Percentiles rank a stretch among this genome's conserved stretches.
phyloP scores from a whole-genome alignment of 352 stramenopile genomes.

The Globisporangium lucens region DNA sequence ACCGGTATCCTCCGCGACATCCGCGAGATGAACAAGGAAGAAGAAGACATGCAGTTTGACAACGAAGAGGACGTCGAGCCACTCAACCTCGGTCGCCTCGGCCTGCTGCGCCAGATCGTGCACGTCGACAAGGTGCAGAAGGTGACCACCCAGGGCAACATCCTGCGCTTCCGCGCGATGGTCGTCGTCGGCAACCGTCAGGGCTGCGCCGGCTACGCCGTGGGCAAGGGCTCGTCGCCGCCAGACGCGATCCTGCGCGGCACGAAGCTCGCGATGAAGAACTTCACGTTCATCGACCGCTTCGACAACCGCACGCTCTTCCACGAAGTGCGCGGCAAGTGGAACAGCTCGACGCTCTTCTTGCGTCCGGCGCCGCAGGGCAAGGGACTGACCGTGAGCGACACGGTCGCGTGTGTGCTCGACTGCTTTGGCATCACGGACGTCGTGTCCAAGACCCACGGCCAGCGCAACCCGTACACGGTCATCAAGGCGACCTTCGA shows the following conservation, averaged over 20 bases:
- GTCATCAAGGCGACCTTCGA: constrained; percentile 95
- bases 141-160: constrained; percentile 90
- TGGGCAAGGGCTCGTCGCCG: constrained; percentile 89
- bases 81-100: constrained; percentile 67
- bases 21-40: constrained; percentile 66
- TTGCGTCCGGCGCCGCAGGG: constrained; percentile 73
- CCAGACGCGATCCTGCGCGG: constrained; percentile 88
- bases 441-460: constrained; percentile 90
- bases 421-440: constrained; percentile 93
- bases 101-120: constrained; percentile 75
- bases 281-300: constrained; percentile 94
- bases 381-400: constrained; percentile 74
- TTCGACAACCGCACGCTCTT: constrained; percentile 91
- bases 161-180: constrained; percentile 91
- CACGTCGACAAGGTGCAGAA: constrained; percentile 86
- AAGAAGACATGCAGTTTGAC: constrained; percentile 67
- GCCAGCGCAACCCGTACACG: constrained; percentile 93
- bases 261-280: constrained; percentile 89
- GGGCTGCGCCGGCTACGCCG: constrained; percentile 91
- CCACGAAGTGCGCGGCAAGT: constrained; percentile 92
- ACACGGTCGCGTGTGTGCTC: constrained; percentile 79
- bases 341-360: constrained; percentile 94
- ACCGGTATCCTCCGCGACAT: constrained; percentile 57
- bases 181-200: constrained; percentile 93
- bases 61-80: constrained; percentile 56